A percentile compares a stretch with the other conserved stretches of the same genome.
phyloP scores from a whole-genome alignment of 2,329 filamentous ascomycete genomes.

The Elsinoe batatas region DNA sequence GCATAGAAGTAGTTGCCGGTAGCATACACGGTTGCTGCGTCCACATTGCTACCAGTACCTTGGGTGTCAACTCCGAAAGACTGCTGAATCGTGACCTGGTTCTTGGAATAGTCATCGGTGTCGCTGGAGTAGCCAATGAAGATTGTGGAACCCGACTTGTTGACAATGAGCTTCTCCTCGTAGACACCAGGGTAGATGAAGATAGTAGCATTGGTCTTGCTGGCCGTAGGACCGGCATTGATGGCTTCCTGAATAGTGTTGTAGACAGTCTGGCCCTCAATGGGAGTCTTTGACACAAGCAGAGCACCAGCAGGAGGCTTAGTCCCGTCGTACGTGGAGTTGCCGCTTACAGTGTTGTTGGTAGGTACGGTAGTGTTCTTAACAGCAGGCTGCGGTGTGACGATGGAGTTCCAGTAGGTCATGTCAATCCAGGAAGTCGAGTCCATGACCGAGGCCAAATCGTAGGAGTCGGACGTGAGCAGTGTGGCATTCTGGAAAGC shows the following conservation, averaged over 20 bases:
- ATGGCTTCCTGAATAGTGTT: slow-evolving; percentile 30
- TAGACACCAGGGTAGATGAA: slow-evolving; percentile 35
- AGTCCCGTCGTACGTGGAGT: slow-evolving; percentile 26
- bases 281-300: slow-evolving; percentile 31
- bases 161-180: slow-evolving; percentile 31
- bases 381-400: slow-evolving; percentile 24
- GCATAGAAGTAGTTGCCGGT: slow-evolving; percentile 33
- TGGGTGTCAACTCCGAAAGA: slow-evolving; percentile 31
- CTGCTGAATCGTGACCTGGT: slow-evolving; percentile 29
- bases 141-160: slow-evolving; percentile 31
- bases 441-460: slow-evolving; percentile 27
- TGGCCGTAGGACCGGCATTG: slow-evolving; percentile 27
- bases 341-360: slow-evolving; percentile 23
- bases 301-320: slow-evolving; percentile 29
- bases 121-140: slow-evolving; percentile 31
- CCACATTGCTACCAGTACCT: slow-evolving; percentile 28
- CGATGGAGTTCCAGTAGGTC: slow-evolving; percentile 31
- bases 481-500: slow-evolving; percentile 30
- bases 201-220: slow-evolving; percentile 29
- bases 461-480: slow-evolving; percentile 29
- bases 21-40: slow-evolving; percentile 32
- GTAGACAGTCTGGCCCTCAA: slow-evolving; percentile 28
- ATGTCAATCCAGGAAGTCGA: slow-evolving; percentile 31
- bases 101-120: slow-evolving; percentile 30
- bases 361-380: slow-evolving; percentile 16